These are phyloP conservation scores for Ceratobasidium sp. DNA, from an alignment of 1,284 basidiomycete species.

Conservation along the genomic window DNA sequence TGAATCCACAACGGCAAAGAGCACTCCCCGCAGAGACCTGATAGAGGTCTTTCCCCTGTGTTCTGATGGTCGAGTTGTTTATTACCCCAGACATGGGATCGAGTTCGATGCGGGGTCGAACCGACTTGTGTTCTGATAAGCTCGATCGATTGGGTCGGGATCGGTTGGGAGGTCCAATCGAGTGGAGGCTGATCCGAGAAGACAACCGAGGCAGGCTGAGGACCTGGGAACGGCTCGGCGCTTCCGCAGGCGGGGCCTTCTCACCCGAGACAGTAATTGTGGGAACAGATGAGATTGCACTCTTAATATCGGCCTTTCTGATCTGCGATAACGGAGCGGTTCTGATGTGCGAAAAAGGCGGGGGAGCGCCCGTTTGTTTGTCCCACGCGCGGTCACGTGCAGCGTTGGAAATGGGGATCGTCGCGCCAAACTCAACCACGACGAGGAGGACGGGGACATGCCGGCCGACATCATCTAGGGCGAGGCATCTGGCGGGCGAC, in stretches of 20 bases:
- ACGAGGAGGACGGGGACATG: neutral
- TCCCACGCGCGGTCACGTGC: neutral
- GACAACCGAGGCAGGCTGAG: neutral
- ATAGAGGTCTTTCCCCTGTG: too few species aligned
- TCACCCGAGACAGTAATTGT: neutral
- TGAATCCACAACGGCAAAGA: too few species aligned
- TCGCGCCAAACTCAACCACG: neutral
- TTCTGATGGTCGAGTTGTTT: too few species aligned
- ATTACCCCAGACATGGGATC: neutral
- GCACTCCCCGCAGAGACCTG: too few species aligned
- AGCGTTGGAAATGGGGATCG: neutral
- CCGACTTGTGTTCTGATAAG: neutral
- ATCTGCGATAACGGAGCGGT: neutral
- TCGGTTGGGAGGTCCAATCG: neutral
- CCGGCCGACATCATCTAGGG: neutral
- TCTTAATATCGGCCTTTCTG: neutral
- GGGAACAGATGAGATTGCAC: neutral
- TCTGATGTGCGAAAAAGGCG: neutral
- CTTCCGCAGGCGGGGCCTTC: neutral
- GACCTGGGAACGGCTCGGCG: neutral
- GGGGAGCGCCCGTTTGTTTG: neutral
- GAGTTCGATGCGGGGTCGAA: conserved; percentile 4
- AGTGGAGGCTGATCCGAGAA: neutral
- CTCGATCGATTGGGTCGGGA: neutral
- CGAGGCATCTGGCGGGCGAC: neutral